phyloP scores from a whole-genome alignment of 139 green algal genomes.

The Coelastrella sp. region DNA sequence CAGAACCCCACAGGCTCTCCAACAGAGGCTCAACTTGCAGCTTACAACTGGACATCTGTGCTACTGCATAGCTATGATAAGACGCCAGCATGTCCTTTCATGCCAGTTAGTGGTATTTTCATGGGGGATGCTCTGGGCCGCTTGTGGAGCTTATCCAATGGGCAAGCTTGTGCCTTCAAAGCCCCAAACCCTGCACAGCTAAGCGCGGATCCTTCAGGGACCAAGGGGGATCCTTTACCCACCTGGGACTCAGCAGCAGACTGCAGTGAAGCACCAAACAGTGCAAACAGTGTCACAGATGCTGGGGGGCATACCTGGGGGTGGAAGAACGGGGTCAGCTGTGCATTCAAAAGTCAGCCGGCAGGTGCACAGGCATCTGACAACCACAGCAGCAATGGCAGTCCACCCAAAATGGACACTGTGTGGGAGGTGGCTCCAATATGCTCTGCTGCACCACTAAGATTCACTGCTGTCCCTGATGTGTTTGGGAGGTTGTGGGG shows the following conservation, averaged over 20 bases:
- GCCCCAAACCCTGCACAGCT: neutral
- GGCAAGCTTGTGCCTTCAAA: neutral
- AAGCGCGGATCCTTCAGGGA: neutral
- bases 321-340: neutral
- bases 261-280: neutral
- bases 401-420: neutral
- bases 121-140: neutral
- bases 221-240: neutral
- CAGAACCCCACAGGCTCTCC: neutral
- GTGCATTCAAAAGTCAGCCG: neutral
- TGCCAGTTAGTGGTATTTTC: neutral
- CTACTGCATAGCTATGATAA: neutral
- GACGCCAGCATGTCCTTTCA: neutral
- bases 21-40: neutral
- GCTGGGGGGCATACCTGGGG: neutral
- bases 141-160: neutral
- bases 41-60: neutral
- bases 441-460: neutral
- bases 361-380: neutral
- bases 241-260: neutral
- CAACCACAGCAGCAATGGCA: neutral
- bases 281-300: neutral
- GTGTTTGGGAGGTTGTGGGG: conserved; percentile 3
- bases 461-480: neutral
- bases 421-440: neutral